Base-by-base conservation (phyloP, 2,329 filamentous ascomycete species). In the Cyanodermella asteris region DNA sequence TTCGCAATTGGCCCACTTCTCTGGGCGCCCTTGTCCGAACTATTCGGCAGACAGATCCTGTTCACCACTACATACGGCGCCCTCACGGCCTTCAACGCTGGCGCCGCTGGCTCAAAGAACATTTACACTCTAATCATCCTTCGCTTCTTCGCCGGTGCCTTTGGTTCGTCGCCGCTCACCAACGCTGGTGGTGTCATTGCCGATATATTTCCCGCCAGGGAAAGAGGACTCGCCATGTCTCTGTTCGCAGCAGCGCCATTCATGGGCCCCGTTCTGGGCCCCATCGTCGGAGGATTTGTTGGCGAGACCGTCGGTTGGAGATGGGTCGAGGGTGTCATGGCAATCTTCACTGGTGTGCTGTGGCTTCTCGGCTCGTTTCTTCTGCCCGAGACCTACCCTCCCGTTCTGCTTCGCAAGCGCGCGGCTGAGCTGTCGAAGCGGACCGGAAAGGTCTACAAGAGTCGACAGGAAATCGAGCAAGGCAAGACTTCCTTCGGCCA, bases 11-110 rank as follows among this genome's bases (percentile, higher is more conserved):
- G 67, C 1, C 68, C 68, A 0, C 45, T 73, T 6, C 38, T 75
- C 2, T 74, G 69, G 61, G 72, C 71, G 3, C 69, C 70, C 0
- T 41, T 76, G 12, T 56, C 62, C 16, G 70, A 77, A 38, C 44
- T 75, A 12, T 68, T 23, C 19, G 31, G 30, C 7, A 25, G 30
- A 7, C 30, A 72, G 37, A 42, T 59, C 20, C 53, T 73, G n/a
- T 70, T 72, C 39, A 55, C 63, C 35, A 44, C 53, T 27, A 68
- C 64, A 4, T 70, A 69, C 37, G 44, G 57, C 27, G 51, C 53
- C 8, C 54, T 73, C 29, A 61, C 61, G 2, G 58, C 56, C 2
- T 75, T 76, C 41, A 71, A 64, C 35, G 64, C 59, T 13, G 69
- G 55, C 4, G 56, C 54, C 11, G 61, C 64, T 2, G 68, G 59